A percentile compares a stretch with the other conserved stretches of the same genome.
Conservation (phyloP, 345 rosid genomes). For the Citrus cavaleriei region DNA sequence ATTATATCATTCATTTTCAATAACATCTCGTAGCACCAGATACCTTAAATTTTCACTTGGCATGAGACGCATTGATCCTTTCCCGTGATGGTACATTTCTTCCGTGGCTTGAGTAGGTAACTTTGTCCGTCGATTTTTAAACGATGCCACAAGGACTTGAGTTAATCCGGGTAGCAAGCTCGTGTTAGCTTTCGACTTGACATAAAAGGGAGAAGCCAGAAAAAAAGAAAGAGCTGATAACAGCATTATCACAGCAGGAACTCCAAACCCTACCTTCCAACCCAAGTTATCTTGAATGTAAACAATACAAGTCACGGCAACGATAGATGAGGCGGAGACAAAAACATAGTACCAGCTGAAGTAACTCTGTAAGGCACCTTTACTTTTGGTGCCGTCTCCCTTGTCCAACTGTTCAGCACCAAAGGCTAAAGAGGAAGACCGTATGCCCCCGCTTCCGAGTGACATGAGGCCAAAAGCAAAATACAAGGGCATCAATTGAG, state of each 20-base stretch:
- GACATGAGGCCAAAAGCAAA: slow-evolving; percentile 42
- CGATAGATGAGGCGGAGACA: slow-evolving; percentile 18
- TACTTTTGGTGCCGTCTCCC: not conserved
- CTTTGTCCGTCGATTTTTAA: slow-evolving; percentile 21
- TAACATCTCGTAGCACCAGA: not conserved
- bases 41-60: slow-evolving; percentile 51
- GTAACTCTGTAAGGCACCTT: slow-evolving; percentile 31
- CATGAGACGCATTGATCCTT: slow-evolving; percentile 17
- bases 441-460: slow-evolving; percentile 58
- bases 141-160: slow-evolving; percentile 41
- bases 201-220: slow-evolving; percentile 39
- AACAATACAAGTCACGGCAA: slow-evolving; percentile 40
- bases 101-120: slow-evolving; percentile 15
- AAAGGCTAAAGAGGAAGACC: slow-evolving; percentile 52
- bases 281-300: slow-evolving; percentile 49
- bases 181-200: slow-evolving; percentile 21
- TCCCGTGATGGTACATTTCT: slow-evolving; percentile 10
- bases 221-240: slow-evolving; percentile 38
- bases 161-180: slow-evolving; percentile 40
- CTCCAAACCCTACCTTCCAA: slow-evolving; percentile 58
- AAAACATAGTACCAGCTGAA: slow-evolving; percentile 50
- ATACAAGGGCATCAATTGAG: slow-evolving; percentile 30
- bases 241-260: slow-evolving; percentile 40
- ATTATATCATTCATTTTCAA: no score
- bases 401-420: slow-evolving; percentile 50